Evolutionary conservation across 495 filamentous ascomycete genomes (phyloP).

Genomic region (Penicillium waksmanii): DNA sequence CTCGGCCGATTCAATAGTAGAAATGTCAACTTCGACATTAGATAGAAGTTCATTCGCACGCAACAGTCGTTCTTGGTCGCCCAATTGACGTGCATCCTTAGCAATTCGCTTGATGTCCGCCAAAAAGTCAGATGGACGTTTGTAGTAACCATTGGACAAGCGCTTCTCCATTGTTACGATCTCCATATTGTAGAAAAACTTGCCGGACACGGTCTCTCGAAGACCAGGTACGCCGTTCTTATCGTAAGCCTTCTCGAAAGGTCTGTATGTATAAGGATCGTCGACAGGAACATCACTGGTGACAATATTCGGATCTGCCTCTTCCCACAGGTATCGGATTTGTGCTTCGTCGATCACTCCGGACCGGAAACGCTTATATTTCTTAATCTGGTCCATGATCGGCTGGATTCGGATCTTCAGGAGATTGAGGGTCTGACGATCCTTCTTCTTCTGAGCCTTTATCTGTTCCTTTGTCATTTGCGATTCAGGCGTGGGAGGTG

Average conservation of each 20-base stretch:
- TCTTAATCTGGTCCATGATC: conserved; percentile 93
- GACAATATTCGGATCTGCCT: conserved; percentile 79
- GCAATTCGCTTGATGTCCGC: conserved; percentile 80
- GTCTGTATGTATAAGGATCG: conserved; percentile 60
- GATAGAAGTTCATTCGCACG: conserved; percentile 88
- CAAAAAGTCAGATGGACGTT: conserved; percentile 82
- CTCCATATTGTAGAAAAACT: conserved; percentile 93
- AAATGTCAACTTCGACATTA: conserved; percentile 91
- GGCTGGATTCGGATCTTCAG: conserved; percentile 87
- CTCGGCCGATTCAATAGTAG: conserved; percentile 63
- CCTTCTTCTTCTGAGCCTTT: conserved; percentile 76
- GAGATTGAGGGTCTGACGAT: conserved; percentile 77
- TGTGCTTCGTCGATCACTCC: conserved; percentile 72
- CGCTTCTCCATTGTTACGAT: conserved; percentile 93
- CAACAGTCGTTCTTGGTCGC: conserved; percentile 75
- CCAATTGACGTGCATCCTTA: conserved; percentile 76
- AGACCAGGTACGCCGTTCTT: conserved; percentile 74
- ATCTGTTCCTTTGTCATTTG: conserved; percentile 71
- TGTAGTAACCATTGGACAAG: conserved; percentile 93
- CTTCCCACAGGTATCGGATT: conserved; percentile 80
- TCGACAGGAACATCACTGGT: conserved; percentile 72
- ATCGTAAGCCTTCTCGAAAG: conserved; percentile 75
- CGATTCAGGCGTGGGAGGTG: conserved; percentile 60
- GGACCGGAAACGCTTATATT: conserved; percentile 80
- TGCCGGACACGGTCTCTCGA: conserved; percentile 67